Percentiles rank a stretch among this genome's conserved stretches.
Conservation (phyloP, 305 asterid genomes). For the Nicotiana rustica region DNA sequence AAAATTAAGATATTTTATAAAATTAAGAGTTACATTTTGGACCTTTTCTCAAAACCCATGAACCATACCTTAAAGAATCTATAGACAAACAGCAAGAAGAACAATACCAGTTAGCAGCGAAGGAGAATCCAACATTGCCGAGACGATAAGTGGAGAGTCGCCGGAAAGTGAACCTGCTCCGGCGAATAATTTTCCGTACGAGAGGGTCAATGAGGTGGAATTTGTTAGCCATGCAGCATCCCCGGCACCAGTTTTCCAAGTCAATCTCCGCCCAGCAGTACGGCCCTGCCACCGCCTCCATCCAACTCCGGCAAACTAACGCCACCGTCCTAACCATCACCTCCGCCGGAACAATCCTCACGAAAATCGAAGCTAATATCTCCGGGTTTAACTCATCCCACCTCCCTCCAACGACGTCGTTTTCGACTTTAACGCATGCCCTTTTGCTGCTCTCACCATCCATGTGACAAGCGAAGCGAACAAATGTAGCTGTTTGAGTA, state of each 20-base stretch:
- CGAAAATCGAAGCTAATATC: constrained; percentile 36
- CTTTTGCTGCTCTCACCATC: constrained; percentile 21
- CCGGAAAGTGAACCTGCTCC: constrained; percentile 35
- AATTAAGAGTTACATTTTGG: too few species aligned
- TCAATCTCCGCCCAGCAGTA: constrained; percentile 40
- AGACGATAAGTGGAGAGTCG: constrained; percentile 37
- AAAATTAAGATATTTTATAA: too few species aligned
- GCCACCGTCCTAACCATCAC: constrained; percentile 36
- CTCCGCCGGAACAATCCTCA: constrained; percentile 28
- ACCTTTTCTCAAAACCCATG: too few species aligned
- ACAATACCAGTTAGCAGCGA: constrained; percentile 39
- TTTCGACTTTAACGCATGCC: constrained; percentile 18
- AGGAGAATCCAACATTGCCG: constrained; percentile 37
- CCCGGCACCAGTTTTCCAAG: constrained; percentile 37
- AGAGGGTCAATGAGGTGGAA: constrained; percentile 27
- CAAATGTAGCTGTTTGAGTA: neutral
- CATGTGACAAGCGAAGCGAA: neutral
- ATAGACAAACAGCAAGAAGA: neutral
- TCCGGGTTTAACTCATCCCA: constrained; percentile 38
- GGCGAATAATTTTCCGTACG: constrained; percentile 39
- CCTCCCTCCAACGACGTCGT: constrained; percentile 22
- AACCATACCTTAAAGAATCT: too few species aligned
- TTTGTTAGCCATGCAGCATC: constrained; percentile 6
- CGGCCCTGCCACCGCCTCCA: constrained; percentile 36
- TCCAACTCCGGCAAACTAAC: constrained; percentile 39